Base-by-base conservation (phyloP, 1,284 basidiomycete genomes). In the Tylopilus sp. region DNA sequence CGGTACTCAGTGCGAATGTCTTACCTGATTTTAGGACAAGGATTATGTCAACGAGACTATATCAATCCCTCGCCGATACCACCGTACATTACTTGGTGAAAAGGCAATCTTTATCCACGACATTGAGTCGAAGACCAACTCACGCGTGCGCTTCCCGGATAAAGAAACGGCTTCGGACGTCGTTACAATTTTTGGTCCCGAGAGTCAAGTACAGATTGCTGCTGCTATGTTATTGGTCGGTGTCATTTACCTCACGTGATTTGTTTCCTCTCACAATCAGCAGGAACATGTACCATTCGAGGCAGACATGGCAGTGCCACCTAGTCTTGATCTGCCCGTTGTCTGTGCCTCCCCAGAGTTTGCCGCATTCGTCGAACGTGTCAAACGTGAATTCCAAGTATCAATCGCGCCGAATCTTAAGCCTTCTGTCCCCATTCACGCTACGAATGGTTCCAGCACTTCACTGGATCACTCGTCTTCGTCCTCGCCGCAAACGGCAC, bases 221-320 rank as follows among this genome's bases (percentile, higher is more conserved):
- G 90, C 90, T 19, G 89, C 95, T 13, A 97, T 97, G 94, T 77
- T 99, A 50, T 74, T 98, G 73, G 89, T 89, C 68, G 52, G 83
- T 73, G 13, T 35, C 33, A 30, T 28, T 41, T 53, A 45, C 33
- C 16, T 44, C 28, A 1, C 10, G 38, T 48, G 2, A 6, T 2
- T 16, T 28, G 12, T 30, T 25, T 52, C 39, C n/a, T 57, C 52
- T 61, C 28, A 64, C 47, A n/a, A 21, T 46, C 19, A 45, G 39
- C 45, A 93, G 91, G 92, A 97, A 64, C 93, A 97, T 63, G 93
- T 99, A 48, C 96, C 96, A 1, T 97, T 97, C 64, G 96, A 98
- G 67, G 94, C 94, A 19, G 94, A 97, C 63, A 89, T 96, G 80
- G 82, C 89, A 41, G 84, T 97, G 18, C 93, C 95, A 9, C 86